Percentiles rank a stretch among this genome's conserved stretches.
phyloP scores from a whole-genome alignment of 495 filamentous ascomycete genomes.

The Penicillium psychrofluorescens region DNA sequence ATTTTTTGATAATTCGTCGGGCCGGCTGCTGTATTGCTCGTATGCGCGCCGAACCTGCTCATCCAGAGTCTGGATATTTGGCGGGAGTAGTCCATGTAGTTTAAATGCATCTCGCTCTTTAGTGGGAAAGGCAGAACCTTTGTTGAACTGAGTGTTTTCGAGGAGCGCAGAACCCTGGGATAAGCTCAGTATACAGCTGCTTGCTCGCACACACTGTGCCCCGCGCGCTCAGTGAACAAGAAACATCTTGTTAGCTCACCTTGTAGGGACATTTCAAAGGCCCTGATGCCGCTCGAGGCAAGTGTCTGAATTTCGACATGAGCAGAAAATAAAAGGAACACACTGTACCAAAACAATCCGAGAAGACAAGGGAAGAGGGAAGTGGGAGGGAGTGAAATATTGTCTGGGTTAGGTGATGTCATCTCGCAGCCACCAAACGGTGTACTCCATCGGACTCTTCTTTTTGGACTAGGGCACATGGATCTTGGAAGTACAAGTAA shows the following conservation, averaged over 20 bases:
- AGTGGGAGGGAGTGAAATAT: too few relatives aligned
- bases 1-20: slow-evolving; percentile 64
- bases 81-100: slow-evolving; percentile 65
- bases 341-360: too few relatives aligned
- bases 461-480: too few relatives aligned
- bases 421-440: too few relatives aligned
- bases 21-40: slow-evolving; percentile 60
- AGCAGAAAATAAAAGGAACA: too few relatives aligned
- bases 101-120: slow-evolving; percentile 64
- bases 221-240: too few relatives aligned
- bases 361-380: too few relatives aligned
- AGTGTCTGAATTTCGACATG: slow-evolving; percentile 41
- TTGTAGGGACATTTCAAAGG: slow-evolving; percentile 46
- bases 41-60: slow-evolving; percentile 75
- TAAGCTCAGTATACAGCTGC: not conserved
- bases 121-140: slow-evolving; percentile 68
- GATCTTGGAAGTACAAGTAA: too few relatives aligned
- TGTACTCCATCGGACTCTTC: too few relatives aligned
- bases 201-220: not conserved
- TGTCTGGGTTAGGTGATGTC: too few relatives aligned
- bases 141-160: slow-evolving; percentile 69
- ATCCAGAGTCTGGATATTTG: slow-evolving; percentile 68
- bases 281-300: slow-evolving; percentile 57
- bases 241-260: slow-evolving; percentile 12
- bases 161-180: slow-evolving; percentile 55